Conservation (phyloP, 306 rosid species). For the Ceratonia siliqua region DNA sequence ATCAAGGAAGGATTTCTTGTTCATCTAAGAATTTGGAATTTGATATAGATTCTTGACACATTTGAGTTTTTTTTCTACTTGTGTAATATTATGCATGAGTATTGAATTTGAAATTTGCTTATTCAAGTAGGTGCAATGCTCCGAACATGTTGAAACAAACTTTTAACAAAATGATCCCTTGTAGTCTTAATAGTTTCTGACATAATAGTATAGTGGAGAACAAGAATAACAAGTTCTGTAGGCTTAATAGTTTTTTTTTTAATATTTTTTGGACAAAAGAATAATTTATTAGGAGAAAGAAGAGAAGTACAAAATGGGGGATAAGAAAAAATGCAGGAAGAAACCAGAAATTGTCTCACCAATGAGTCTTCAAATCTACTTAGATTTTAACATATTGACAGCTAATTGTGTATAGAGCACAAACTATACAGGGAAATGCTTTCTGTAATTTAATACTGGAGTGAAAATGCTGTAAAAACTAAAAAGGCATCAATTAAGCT, state of each 20-base stretch:
- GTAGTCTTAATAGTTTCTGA: background rate
- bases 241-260: too few relatives aligned
- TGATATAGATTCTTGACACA: constrained; percentile 1
- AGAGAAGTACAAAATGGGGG: background rate
- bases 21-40: background rate
- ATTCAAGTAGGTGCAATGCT: constrained; percentile 18
- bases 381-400: background rate
- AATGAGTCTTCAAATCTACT: background rate
- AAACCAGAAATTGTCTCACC: background rate
- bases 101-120: background rate
- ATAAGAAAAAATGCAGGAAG: background rate
- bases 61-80: background rate
- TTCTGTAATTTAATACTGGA: background rate
- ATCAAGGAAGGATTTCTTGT: background rate
- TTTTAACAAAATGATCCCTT: background rate
- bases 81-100: background rate
- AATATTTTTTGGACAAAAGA: too few relatives aligned
- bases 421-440: background rate
- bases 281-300: too few relatives aligned
- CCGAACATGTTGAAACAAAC: constrained; percentile 16
- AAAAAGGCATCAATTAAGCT: background rate
- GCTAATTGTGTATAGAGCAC: background rate
- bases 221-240: background rate
- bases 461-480: background rate
- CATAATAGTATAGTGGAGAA: background rate